Conservation (phyloP, 140 eudicot genomes). For the Cichorium intybus region DNA sequence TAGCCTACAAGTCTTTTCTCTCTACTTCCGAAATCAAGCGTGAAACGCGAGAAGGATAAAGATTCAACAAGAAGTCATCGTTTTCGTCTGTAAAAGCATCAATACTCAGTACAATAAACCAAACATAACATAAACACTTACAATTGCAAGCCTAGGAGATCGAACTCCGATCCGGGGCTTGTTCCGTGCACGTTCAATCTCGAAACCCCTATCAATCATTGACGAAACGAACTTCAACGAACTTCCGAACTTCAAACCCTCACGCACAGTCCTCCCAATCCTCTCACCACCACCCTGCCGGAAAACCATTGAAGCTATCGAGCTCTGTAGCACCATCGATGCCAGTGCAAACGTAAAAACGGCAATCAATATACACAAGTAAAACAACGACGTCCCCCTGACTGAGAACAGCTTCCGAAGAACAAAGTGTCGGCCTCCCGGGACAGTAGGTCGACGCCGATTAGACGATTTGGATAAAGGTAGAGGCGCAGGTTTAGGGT, state of each 20-base stretch:
- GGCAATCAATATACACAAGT: slow-evolving; percentile 42
- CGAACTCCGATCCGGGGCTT: slow-evolving; percentile 57
- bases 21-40: not conserved
- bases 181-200: slow-evolving; percentile 26
- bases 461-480: slow-evolving; percentile 29
- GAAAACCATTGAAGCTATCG: slow-evolving; percentile 53
- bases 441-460: slow-evolving; percentile 66
- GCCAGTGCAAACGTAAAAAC: slow-evolving; percentile 71
- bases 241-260: slow-evolving; percentile 73
- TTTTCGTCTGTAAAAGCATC: not conserved
- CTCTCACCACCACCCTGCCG: slow-evolving; percentile 48
- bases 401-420: slow-evolving; percentile 41
- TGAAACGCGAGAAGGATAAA: not conserved
- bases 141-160: slow-evolving; percentile 74
- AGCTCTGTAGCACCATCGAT: slow-evolving; percentile 82
- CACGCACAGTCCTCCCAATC: slow-evolving; percentile 42
- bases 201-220: slow-evolving; percentile 20
- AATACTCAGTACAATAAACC: not conserved
- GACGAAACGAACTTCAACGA: slow-evolving; percentile 58
- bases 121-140: slow-evolving; percentile 35
- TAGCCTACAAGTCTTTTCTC: not conserved
- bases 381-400: slow-evolving; percentile 50
- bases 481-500: slow-evolving; percentile 35
- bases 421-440: slow-evolving; percentile 33
- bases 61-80: not conserved